phyloP scores from a whole-genome alignment of 192 early-diverging fungal genomes.

The Powellomyces hirtus region DNA sequence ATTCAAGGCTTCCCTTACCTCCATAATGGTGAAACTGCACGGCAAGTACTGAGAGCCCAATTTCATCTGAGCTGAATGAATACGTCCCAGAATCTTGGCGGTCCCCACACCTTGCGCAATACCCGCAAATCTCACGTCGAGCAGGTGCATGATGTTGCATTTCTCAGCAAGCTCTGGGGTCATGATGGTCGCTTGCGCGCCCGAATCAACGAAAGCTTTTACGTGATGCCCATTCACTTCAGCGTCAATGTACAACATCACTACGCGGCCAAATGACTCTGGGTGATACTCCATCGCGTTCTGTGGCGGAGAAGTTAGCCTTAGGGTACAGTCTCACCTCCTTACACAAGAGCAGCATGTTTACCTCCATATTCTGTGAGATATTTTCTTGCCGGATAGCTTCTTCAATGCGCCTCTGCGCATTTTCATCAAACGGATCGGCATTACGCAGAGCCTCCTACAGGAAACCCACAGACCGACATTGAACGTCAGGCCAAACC shows the following conservation, averaged over 20 bases:
- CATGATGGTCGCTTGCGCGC: slow-evolving; percentile 91
- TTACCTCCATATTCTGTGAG: slow-evolving; percentile 69
- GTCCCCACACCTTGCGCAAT: slow-evolving; percentile 92
- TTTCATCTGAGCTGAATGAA: slow-evolving; percentile 85
- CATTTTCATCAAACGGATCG: slow-evolving; percentile 89
- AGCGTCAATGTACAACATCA: slow-evolving; percentile 88
- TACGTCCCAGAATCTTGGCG: slow-evolving; percentile 94
- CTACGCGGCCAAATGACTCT: slow-evolving; percentile 87
- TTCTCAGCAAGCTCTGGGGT: slow-evolving; percentile 54
- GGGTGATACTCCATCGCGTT: slow-evolving; percentile 91
- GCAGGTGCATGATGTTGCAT: slow-evolving; percentile 84
- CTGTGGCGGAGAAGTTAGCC: slow-evolving; percentile 11
- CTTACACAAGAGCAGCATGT: neutral
- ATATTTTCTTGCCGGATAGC: slow-evolving; percentile 84
- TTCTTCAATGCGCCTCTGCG: slow-evolving; percentile 89
- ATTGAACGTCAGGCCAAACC: neutral
- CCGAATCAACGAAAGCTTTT: slow-evolving; percentile 96
- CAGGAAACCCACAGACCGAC: neutral
- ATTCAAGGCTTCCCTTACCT: too few relatives aligned
- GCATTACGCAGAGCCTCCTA: slow-evolving; percentile 58
- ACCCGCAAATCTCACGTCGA: slow-evolving; percentile 86
- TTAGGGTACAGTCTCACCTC: too few relatives aligned
- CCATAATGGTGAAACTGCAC: slow-evolving; percentile 92
- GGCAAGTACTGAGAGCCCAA: slow-evolving; percentile 75
- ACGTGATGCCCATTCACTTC: slow-evolving; percentile 86